phyloP scores from a whole-genome alignment of 495 filamentous ascomycete genomes.

The Penicillium paradoxum region DNA sequence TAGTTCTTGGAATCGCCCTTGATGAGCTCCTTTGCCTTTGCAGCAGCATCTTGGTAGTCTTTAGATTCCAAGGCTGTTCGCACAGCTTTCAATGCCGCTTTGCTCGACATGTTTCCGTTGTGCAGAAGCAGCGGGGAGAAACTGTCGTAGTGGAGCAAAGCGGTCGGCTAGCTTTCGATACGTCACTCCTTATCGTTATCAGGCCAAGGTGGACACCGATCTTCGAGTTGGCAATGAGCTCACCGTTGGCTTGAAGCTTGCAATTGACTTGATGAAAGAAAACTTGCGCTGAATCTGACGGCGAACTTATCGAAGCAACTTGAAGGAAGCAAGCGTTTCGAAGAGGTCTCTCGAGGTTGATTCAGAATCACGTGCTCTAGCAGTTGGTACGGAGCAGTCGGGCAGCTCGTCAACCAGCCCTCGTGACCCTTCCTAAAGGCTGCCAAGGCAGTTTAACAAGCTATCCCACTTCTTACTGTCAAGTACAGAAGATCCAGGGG shows the following conservation, averaged over 20 bases:
- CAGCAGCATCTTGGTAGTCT: slow-evolving; percentile 69
- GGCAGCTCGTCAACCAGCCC: not conserved
- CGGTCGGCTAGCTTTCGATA: slow-evolving; percentile 20
- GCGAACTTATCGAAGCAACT: not conserved
- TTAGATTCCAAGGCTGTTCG: slow-evolving; percentile 72
- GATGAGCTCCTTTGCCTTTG: slow-evolving; percentile 61
- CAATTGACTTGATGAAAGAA: not conserved
- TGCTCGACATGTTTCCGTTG: slow-evolving; percentile 50
- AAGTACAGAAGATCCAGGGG: not conserved
- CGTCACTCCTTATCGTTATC: slow-evolving; percentile 24
- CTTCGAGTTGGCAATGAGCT: not conserved
- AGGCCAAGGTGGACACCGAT: not conserved
- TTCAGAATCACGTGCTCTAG: not conserved
- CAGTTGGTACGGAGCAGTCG: not conserved
- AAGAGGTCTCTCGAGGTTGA: not conserved
- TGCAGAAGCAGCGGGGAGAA: slow-evolving; percentile 18
- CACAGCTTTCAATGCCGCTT: slow-evolving; percentile 78
- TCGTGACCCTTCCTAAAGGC: not conserved
- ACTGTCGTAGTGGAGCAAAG: slow-evolving; percentile 18
- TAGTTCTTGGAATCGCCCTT: slow-evolving; percentile 73
- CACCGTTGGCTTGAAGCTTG: not conserved
- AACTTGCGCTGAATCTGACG: not conserved
- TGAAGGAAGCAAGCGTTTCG: not conserved
- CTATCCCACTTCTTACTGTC: not conserved
- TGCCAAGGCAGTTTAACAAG: not conserved